A percentile compares a stretch with the other conserved stretches of the same genome.
Conservation (phyloP, 495 filamentous ascomycete species). For the Hypoxylon crocopeplum region DNA sequence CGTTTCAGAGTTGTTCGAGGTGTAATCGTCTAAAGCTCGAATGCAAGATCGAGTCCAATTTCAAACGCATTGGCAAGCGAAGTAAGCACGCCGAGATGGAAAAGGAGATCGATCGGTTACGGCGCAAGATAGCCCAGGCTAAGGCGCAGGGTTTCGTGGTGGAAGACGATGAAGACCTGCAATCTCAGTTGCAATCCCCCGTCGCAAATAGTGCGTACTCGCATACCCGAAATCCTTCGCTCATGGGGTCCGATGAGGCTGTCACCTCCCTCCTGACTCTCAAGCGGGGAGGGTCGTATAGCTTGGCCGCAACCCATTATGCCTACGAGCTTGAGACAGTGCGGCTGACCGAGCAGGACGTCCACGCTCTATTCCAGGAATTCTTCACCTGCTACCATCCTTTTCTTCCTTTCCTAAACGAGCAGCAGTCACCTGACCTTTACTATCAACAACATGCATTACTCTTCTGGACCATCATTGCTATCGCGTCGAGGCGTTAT, state of each 20-base stretch:
- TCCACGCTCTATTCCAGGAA: constrained; percentile 77
- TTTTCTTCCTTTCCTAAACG: constrained; percentile 82
- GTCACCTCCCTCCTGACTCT: constrained; percentile 83
- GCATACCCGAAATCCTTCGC: constrained; percentile 60
- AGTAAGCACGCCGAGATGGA: constrained; percentile 94
- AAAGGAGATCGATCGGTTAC: constrained; percentile 71
- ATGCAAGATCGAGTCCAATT: constrained; percentile 93
- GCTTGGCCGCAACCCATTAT: constrained; percentile 54
- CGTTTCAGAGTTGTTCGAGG: constrained; percentile 79
- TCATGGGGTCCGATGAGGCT: constrained; percentile 85
- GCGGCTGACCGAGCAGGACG: constrained; percentile 72
- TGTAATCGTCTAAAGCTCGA: constrained; percentile 85
- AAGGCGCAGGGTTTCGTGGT: constrained; percentile 57
- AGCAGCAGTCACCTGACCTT: constrained; percentile 70
- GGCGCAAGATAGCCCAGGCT: constrained; percentile 55
- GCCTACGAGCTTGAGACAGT: constrained; percentile 74
- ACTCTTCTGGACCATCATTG: constrained; percentile 87
- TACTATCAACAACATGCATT: constrained; percentile 77
- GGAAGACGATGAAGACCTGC: constrained; percentile 59
- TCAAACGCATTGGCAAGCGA: constrained; percentile 91
- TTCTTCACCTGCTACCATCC: constrained; percentile 85
- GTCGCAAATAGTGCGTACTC: constrained; percentile 63
- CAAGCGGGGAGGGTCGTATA: constrained; percentile 63
- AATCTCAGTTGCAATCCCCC: constrained; percentile 62
- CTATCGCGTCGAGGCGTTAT: constrained; percentile 80